These are phyloP conservation scores for Candida saitoana DNA, from an alignment of 805 yeast species.

Conservation along the genomic window DNA sequence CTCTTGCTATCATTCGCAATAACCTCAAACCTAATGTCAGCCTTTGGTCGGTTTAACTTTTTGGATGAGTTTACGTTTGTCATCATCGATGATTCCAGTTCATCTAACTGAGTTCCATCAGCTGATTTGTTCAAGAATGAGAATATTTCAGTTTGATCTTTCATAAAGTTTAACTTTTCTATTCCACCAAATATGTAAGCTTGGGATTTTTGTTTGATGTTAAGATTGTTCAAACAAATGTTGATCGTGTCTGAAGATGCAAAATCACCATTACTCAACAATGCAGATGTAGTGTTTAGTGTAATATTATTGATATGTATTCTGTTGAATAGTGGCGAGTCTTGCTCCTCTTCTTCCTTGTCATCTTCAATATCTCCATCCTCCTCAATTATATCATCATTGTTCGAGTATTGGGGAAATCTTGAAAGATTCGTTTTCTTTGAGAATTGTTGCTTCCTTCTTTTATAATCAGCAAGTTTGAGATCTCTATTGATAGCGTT, in stretches of 20 bases:
- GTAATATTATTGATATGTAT: slow-evolving; percentile 34
- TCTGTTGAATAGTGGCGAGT: slow-evolving; percentile 30
- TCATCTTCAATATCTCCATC: slow-evolving; percentile 9
- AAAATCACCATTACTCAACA: slow-evolving; percentile 39
- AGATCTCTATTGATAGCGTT: slow-evolving; percentile 34
- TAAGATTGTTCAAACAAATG: slow-evolving; percentile 23
- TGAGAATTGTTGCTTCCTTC: slow-evolving; percentile 14
- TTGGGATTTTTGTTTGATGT: slow-evolving; percentile 41
- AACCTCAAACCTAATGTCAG: slow-evolving; percentile 54
- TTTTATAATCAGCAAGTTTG: slow-evolving; percentile 30
- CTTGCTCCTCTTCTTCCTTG: slow-evolving; percentile 11
- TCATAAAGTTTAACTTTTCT: slow-evolving; percentile 19
- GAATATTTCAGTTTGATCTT: slow-evolving; percentile 1
- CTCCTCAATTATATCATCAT: slow-evolving; percentile 13
- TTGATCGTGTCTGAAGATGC: slow-evolving; percentile 25
- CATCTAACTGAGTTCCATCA: neutral
- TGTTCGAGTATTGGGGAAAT: slow-evolving; percentile 24
- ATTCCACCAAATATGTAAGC: slow-evolving; percentile 47
- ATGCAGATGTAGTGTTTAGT: slow-evolving; percentile 46
- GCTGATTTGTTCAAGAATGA: neutral
- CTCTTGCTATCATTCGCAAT: slow-evolving; percentile 16
- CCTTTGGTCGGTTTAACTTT: slow-evolving; percentile 19
- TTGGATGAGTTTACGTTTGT: slow-evolving; percentile 3
- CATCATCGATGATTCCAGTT: slow-evolving; percentile 17
- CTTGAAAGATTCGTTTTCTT: slow-evolving; percentile 7